Base-by-base conservation (phyloP, 2,329 filamentous ascomycete genomes). In the Venturiaceae sp. region DNA sequence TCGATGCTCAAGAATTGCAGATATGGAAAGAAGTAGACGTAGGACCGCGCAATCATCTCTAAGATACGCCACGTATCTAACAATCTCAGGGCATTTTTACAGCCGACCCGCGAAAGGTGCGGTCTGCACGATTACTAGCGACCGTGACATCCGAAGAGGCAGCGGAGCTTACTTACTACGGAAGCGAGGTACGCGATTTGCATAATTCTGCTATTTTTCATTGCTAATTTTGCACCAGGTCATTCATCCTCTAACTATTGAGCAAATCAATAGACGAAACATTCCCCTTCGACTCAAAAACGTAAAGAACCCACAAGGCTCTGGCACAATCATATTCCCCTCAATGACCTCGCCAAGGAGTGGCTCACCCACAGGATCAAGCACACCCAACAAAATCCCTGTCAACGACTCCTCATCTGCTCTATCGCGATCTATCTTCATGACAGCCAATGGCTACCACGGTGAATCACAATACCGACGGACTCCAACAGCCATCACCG, bases 391-490 rank as follows among this genome's bases (percentile, higher is more conserved):
- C 33, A 7, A 13, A 19, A 19, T 16, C 14, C 7, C 26, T 5
- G 44, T 3, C 19, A 47, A 37, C 59, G 5, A 60, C 14, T 9
- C 2, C 23, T 50, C 30, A 11, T 21, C 32, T n/a, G 28, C 46
- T 19, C 55, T 19, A 46, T n/a, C 44, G 8, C 61, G 60, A 30
- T 23, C n/a, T 1, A 54, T 30, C n/a, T 62, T 61, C 53, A 60
- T 60, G 60, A 54, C 44, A 16, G 30, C 55, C 3, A 61, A 62
- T 19, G 59, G 61, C 13, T 63, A 63, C 57, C 60, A 61, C 50
- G 62, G 62, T 5, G 54, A 58, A 8, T 23, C 44, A 3, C 57
- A 61, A 36, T 58, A 59, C 44, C 59, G 60, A 9, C 62, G 62
- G 3, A 61, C 46, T 13, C 44, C 44, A 11, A 47, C 41, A 47